Evolutionary conservation across 805 yeast species (phyloP).

Genomic region (Candida anglica): DNA sequence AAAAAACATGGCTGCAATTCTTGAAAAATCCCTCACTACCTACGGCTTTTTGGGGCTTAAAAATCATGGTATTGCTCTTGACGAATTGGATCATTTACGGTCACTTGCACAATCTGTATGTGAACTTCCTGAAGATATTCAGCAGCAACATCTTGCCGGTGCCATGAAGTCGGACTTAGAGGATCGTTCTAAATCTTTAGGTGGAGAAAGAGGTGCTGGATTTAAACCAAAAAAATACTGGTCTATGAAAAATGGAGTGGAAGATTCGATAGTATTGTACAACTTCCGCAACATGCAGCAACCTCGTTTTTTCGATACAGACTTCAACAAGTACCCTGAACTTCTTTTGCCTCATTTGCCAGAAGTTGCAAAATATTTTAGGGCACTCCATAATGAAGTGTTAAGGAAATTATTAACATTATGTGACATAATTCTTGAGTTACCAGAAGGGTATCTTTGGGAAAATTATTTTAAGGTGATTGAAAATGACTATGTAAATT

Average conservation of each 20-base stretch:
- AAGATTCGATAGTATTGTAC: constrained; percentile 23
- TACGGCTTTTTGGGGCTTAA: constrained; percentile 42
- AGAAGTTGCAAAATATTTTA: constrained; percentile 19
- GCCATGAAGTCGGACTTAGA: constrained; percentile 26
- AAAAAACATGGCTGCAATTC: constrained; percentile 26
- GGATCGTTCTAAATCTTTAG: constrained; percentile 20
- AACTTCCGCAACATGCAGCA: constrained; percentile 24
- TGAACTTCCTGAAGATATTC: constrained; percentile 37
- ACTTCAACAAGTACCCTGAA: constrained; percentile 19
- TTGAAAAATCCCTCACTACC: constrained; percentile 37
- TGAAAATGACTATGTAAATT: constrained; percentile 17
- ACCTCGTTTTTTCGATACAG: constrained; percentile 14
- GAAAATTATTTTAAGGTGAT: constrained; percentile 23
- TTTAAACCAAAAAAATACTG: constrained; percentile 28
- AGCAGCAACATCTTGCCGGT: constrained; percentile 37
- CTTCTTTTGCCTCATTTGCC: constrained; percentile 17
- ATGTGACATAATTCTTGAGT: constrained; percentile 22
- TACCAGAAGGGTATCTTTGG: constrained; percentile 25
- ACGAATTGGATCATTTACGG: constrained; percentile 28
- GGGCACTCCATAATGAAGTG: constrained; percentile 16
- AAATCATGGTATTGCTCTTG: constrained; percentile 37
- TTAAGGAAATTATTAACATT: constrained; percentile 19
- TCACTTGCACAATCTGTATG: constrained; percentile 39
- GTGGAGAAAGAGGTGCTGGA: constrained; percentile 27
- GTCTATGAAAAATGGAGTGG: constrained; percentile 26